Base-by-base conservation (phyloP, 108 stramenopile species). In the Cyclotella baltica region DNA sequence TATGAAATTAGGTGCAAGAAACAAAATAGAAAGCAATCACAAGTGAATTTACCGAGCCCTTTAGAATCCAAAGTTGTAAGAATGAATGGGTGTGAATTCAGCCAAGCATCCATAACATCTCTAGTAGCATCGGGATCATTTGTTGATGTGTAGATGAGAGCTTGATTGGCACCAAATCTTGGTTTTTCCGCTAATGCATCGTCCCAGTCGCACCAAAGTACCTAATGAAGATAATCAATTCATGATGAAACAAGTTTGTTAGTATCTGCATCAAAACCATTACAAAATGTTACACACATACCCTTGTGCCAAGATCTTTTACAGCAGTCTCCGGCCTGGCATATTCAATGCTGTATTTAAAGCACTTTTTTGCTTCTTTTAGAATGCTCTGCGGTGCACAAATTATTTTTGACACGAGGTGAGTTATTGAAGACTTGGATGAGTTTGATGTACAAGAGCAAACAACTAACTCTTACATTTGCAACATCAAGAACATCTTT, bases 261-360 rank as follows among this genome's bases (percentile, higher is more conserved):
- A 58, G 57, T 58, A 6, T 13, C 13, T 43, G 13, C 13, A 11
- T 11, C 40, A 58, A 58, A 31, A 28, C 4, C n/a, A 30, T 58
- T 5, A 5, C 6, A 8, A 58, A 58, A 30, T 30, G 16, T 58
- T 58, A 5, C 22, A 67, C 4, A 28, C 66, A 19, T 16, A 78
- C 77, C 68, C 67, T 73, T 18, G 53, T 70, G 11, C 70, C 70
- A 52, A 78, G 63, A 31, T 78, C 77, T 55, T 72, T 78, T 15
- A 70, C 46, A 2, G 57, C 57, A 5, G 5, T 30, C 30, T 58
- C 57, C 5, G 57, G 57, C 16, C 57, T 58, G 27, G 57, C 57
- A 30, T 58, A 58, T 30, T 58, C 57, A 18, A 58, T 58, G 57
- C 25, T 30, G 29, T 30, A 5, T 28, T 58, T 58, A 18, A 58